phyloP scores from a whole-genome alignment of 805 yeast species.

The Candida sphagnicola region DNA sequence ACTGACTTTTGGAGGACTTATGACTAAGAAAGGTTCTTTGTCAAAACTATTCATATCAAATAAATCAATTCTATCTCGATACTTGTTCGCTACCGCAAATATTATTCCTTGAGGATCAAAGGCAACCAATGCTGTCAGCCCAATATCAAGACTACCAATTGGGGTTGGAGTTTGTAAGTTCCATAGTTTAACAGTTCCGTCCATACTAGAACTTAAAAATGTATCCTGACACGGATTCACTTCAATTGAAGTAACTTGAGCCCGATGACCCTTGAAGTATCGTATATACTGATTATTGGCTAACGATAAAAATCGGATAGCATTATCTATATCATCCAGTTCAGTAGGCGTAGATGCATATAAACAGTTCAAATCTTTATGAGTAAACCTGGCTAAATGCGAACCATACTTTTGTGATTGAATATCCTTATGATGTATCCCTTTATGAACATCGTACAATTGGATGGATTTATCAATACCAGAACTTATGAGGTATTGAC shows the following conservation, averaged over 20 bases:
- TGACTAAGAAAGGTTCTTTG: conserved; percentile 47
- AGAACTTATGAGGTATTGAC: conserved; percentile 69
- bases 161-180: conserved; percentile 68
- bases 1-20: conserved; percentile 14
- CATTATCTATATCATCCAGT: conserved; percentile 52
- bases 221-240: conserved; percentile 66
- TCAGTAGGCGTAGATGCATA: conserved; percentile 68
- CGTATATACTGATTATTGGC: conserved; percentile 76
- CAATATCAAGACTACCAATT: conserved; percentile 53
- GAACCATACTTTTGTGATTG: conserved; percentile 91
- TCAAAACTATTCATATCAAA: conserved; percentile 61
- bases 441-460: conserved; percentile 70
- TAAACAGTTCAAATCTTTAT: conserved; percentile 63
- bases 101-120: conserved; percentile 84
- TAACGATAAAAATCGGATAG: conserved; percentile 70
- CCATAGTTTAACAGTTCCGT: conserved; percentile 83
- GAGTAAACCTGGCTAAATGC: conserved; percentile 81
- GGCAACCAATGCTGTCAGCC: conserved; percentile 56
- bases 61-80: conserved; percentile 33
- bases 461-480: conserved; percentile 83
- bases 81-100: conserved; percentile 54
- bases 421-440: conserved; percentile 63
- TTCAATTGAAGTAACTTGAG: conserved; percentile 67
- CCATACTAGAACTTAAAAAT: conserved; percentile 66
- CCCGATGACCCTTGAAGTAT: conserved; percentile 85